Conservation (phyloP, 2,329 filamentous ascomycete species). For the Colletotrichum aenigma region DNA sequence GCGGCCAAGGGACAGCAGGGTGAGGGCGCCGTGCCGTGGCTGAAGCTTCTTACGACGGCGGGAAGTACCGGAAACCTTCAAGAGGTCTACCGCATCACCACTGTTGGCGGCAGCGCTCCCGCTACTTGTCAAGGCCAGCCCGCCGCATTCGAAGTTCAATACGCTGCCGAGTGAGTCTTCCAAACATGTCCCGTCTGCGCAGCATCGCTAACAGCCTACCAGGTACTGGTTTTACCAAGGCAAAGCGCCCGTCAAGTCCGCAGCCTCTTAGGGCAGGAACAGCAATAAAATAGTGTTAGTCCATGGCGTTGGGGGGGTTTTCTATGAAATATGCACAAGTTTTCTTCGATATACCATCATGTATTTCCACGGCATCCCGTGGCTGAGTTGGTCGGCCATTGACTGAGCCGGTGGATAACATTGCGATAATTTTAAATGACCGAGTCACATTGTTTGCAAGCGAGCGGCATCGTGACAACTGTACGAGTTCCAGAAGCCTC, state of each 20-base stretch:
- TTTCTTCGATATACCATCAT: constrained; percentile 13
- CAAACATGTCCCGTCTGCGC: not conserved
- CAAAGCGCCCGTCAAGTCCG: not conserved
- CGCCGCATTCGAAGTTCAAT: constrained; percentile 73
- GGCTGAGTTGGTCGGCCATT: not conserved
- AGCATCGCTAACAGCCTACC: not conserved
- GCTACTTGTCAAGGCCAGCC: constrained; percentile 71
- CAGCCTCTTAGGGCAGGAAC: not conserved
- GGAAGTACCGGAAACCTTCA: constrained; percentile 67
- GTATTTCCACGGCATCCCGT: not conserved
- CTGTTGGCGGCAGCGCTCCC: constrained; percentile 80
- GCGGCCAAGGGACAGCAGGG: constrained; percentile 65
- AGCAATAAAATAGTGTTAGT: not conserved
- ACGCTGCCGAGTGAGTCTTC: constrained; percentile 79
- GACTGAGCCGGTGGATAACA: not conserved
- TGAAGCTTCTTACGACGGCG: constrained; percentile 67
- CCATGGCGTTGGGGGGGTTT: not conserved
- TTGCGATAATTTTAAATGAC: not conserved
- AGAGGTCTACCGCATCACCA: constrained; percentile 84
- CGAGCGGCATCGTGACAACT: not conserved
- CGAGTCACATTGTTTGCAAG: not conserved
- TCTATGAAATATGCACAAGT: not conserved
- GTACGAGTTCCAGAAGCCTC: not conserved
- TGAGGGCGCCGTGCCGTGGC: constrained; percentile 77
- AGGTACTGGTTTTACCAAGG: constrained; percentile 44